Conservation (phyloP, 495 filamentous ascomycete genomes). For the Daldinia childiae region DNA sequence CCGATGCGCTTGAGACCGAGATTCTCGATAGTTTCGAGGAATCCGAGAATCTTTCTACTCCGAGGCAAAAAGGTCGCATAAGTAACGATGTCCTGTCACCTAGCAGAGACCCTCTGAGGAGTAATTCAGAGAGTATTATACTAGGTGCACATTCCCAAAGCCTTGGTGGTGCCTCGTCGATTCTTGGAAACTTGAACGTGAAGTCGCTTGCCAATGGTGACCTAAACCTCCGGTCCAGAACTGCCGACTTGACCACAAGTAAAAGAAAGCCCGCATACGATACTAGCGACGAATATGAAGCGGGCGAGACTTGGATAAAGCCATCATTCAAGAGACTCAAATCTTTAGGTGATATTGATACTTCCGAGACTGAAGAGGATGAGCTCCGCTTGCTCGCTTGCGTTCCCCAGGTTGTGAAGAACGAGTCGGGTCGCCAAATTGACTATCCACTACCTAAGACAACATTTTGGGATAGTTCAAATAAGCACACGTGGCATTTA, state of each 20-base stretch:
- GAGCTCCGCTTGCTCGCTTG: constrained; percentile 52
- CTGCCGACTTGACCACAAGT: constrained; percentile 51
- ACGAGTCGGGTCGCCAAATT: constrained; percentile 56
- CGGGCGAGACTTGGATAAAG: constrained; percentile 31
- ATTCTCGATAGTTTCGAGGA: constrained; percentile 57
- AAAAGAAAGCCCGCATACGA: constrained; percentile 56
- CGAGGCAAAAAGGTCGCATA: constrained; percentile 42
- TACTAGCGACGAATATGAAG: constrained; percentile 50
- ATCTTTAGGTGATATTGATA: constrained; percentile 45
- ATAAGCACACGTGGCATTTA: constrained; percentile 60
- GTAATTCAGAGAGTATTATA: constrained; percentile 51
- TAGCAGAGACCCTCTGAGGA: constrained; percentile 43
- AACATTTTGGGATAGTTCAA: constrained; percentile 60
- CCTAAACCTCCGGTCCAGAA: constrained; percentile 15
- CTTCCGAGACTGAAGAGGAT: constrained; percentile 23
- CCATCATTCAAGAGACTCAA: constrained; percentile 59
- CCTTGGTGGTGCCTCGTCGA: constrained; percentile 55
- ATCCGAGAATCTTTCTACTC: constrained; percentile 47
- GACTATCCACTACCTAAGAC: constrained; percentile 59
- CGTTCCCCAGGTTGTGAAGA: constrained; percentile 49
- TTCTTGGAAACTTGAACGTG: constrained; percentile 55
- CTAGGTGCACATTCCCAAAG: constrained; percentile 54
- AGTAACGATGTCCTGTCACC: constrained; percentile 25
- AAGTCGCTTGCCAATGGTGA: constrained; percentile 47
- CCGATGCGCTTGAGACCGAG: constrained; percentile 49